Evolutionary conservation across 441 rosid genomes (phyloP).

Genomic region (Corymbia calophylla): DNA sequence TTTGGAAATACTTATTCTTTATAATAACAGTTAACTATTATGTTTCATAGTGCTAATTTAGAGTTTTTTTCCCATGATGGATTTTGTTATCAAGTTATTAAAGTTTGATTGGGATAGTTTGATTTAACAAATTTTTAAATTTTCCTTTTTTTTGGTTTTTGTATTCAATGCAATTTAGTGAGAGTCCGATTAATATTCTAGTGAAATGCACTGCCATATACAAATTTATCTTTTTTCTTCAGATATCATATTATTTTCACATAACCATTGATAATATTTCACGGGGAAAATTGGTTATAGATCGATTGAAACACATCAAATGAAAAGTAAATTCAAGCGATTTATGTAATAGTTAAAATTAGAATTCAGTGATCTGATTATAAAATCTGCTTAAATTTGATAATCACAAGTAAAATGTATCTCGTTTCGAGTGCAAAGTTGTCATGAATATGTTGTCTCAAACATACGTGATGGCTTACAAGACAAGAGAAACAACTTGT

Average conservation of each 20-base stretch:
- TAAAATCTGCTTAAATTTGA: not conserved
- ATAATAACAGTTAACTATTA: not conserved
- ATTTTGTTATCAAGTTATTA: not conserved
- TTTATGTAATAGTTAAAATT: not conserved
- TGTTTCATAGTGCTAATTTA: not conserved
- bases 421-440: not conserved
- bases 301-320: rapidly evolving
- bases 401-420: not conserved
- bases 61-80: not conserved
- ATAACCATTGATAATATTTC: not conserved
- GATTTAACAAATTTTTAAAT: not conserved
- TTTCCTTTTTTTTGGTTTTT: not conserved
- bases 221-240: not conserved
- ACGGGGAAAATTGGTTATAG: not conserved
- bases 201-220: not conserved
- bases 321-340: not conserved
- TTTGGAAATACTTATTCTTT: not conserved
- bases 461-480: not conserved
- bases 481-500: not conserved
- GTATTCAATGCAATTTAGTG: not conserved
- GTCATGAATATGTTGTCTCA: not conserved
- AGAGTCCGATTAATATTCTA: not conserved
- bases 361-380: not conserved
- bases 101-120: not conserved
- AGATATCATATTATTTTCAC: not conserved